Conservation (phyloP, 75 land plant species). For the Picea glauca region DNA sequence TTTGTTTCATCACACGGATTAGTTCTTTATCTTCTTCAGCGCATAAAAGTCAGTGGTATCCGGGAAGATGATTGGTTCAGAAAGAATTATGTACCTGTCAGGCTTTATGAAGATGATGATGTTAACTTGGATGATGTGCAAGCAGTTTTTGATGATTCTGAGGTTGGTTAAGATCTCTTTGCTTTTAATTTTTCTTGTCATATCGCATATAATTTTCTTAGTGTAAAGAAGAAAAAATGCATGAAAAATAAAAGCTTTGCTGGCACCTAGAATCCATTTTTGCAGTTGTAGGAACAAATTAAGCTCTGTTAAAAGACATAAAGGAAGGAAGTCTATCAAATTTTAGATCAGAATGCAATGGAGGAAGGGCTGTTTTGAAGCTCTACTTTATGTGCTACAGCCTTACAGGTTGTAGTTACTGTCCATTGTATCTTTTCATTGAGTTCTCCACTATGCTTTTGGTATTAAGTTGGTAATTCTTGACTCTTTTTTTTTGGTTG, state of each 20-base stretch:
- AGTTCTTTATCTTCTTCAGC: conserved; percentile 43
- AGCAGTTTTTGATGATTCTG: conserved; percentile 86
- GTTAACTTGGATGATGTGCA: conserved; percentile 81
- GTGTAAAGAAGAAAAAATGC: background rate
- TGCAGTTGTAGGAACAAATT: background rate
- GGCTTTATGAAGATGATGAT: conserved; percentile 62
- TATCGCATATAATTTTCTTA: background rate
- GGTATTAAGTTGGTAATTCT: background rate
- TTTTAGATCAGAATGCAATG: background rate
- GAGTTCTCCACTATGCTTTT: background rate
- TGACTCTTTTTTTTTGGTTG: background rate
- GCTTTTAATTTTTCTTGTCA: conserved; percentile 4
- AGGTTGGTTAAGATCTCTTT: conserved; percentile 42
- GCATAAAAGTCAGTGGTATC: conserved; percentile 64
- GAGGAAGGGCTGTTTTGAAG: background rate
- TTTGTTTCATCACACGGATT: conserved; percentile 3
- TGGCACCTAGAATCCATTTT: background rate
- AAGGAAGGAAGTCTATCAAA: background rate
- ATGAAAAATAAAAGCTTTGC: background rate
- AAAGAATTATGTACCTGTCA: conserved; percentile 64
- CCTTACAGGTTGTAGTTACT: background rate
- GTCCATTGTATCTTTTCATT: background rate
- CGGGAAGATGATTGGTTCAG: conserved; percentile 87
- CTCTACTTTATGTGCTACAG: background rate
- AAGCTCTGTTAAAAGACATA: background rate